Base-by-base conservation (phyloP, 2,329 filamentous ascomycete genomes). In the Teratosphaeria destructans region DNA sequence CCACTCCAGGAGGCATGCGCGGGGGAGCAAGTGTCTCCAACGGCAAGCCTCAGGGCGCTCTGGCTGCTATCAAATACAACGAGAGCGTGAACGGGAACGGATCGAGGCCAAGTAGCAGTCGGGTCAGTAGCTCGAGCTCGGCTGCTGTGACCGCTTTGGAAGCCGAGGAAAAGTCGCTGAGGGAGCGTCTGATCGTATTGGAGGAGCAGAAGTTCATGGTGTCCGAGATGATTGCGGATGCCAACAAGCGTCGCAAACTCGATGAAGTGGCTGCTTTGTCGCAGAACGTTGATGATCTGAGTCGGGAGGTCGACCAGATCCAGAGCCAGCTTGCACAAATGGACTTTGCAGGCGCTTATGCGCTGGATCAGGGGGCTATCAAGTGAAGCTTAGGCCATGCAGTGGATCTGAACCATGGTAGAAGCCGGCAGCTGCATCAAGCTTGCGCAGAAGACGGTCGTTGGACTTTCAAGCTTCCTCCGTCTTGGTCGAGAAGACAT, bases 191-290 rank as follows among this genome's bases (percentile, higher is more conserved):
- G 12, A 88, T 94, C 34, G 86, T 96, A 6, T 79, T 96, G 0
- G 90, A 96, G 72, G 92, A 96, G 74, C 92, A 96, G 72, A 87
- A 86, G 64, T 95, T 95, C 74, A 85, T 96, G 75, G 90, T 96
- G 0, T 84, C 86, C 43, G 85, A 89, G 66, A 95, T 95, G 90
- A 84, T 95, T 53, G 83, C 83, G 7, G 84, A 86, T 61, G 90
- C 91, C 0, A 87, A 86, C 55, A 86, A 85, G 52, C 83, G 88
- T 11, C 79, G 89, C 32, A 85, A 89, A 60, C 95, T 95, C 65
- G 92, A 96, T 68, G 92, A 96, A 73, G 89, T 95, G 2, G 83
- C 85, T 59, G 89, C 89, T 11, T 76, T 96, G 59, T 85, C 85
- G 3, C 81, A 86, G 60, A 96, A 96, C 66, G 76, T 90, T 32